Evolutionary conservation across 2,329 filamentous ascomycete species (phyloP).

Genomic region (Fusarium chaquense): DNA sequence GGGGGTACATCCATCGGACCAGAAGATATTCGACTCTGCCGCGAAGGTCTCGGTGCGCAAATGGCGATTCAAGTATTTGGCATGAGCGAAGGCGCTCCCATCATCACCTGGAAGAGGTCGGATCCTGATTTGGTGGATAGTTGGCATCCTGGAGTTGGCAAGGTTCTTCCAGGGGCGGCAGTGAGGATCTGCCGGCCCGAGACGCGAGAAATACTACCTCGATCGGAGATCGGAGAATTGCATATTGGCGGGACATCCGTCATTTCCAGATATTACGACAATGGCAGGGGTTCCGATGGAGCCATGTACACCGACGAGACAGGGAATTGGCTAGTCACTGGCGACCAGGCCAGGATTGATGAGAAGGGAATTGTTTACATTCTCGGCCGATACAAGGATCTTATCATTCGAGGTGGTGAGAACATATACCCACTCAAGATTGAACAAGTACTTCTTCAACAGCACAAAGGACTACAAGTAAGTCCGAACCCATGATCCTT

Average conservation of each 20-base stretch:
- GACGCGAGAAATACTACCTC: conserved; percentile 45
- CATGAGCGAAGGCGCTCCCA: conserved; percentile 60
- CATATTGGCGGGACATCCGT: conserved; percentile 55
- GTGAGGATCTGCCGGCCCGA: conserved; percentile 54
- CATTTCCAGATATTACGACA: conserved; percentile 52
- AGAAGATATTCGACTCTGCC: conserved; percentile 52
- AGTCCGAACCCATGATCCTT: background rate
- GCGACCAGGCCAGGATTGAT: conserved; percentile 57
- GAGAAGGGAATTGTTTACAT: conserved; percentile 55
- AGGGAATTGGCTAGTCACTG: conserved; percentile 55
- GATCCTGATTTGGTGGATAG: conserved; percentile 50
- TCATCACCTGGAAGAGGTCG: conserved; percentile 55
- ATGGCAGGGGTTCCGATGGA: conserved; percentile 43
- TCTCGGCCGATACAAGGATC: conserved; percentile 58
- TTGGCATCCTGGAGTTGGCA: conserved; percentile 57
- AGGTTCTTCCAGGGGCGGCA: conserved; percentile 55
- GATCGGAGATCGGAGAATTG: conserved; percentile 55
- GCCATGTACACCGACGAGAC: conserved; percentile 53
- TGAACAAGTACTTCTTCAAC: conserved; percentile 54
- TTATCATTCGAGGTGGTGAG: conserved; percentile 60
- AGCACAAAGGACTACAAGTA: conserved; percentile 51
- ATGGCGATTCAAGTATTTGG: conserved; percentile 57
- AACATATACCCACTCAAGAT: conserved; percentile 57
- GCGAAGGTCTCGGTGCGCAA: conserved; percentile 49
- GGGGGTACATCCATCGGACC: conserved; percentile 50